Conservation (phyloP, 176 grass and related monocot genomes). For the Carex kokanica region DNA sequence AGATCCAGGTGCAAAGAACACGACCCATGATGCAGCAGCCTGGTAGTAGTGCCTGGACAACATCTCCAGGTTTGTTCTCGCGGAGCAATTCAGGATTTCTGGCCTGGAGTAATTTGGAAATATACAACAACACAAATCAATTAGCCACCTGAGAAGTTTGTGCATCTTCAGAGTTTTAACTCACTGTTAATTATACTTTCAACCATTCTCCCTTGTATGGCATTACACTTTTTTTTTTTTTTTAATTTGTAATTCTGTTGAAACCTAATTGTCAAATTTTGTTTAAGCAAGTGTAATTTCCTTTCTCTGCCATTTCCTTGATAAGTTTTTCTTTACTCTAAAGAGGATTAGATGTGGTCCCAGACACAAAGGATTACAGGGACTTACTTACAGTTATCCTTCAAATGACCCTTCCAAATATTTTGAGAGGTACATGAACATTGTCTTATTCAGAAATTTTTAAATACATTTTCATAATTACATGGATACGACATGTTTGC, state of each 20-base stretch:
- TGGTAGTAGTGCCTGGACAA: conserved; percentile 91
- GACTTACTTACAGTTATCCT: neutral
- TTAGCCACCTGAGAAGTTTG: neutral
- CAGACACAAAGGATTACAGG: neutral
- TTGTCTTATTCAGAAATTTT: neutral
- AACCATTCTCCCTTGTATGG: neutral
- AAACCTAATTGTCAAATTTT: neutral
- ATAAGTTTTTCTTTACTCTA: neutral
- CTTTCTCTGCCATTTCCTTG: neutral
- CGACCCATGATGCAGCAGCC: conserved; percentile 76
- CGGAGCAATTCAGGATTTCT: conserved; percentile 71
- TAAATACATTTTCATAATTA: neutral
- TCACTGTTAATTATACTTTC: neutral
- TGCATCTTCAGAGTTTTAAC: neutral
- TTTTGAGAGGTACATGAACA: neutral
- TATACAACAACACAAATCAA: conserved; percentile 4
- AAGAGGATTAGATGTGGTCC: neutral
- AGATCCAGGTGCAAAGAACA: conserved; percentile 95
- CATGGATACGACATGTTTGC: neutral
- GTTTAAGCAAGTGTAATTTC: neutral
- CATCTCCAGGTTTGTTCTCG: conserved; percentile 91
- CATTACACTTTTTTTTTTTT: neutral
- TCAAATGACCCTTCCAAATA: neutral
- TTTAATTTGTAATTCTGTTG: neutral
- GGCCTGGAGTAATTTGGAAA: conserved; percentile 55